A percentile compares a stretch with the other conserved stretches of the same genome.
Evolutionary conservation across 257 asterid species (phyloP).

Genomic region (Avicennia marina): DNA sequence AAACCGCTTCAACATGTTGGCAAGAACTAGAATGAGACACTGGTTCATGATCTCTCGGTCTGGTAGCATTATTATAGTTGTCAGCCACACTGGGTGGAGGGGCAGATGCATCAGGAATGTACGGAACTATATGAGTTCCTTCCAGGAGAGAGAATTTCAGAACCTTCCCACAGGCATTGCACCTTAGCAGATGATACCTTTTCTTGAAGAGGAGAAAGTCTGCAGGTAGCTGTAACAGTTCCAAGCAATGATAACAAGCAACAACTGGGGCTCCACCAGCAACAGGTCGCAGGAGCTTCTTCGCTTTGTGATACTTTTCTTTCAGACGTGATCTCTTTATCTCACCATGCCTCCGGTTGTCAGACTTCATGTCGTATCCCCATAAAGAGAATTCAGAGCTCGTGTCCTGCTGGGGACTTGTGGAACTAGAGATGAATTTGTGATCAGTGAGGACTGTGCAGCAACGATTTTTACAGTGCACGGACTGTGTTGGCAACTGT

Average conservation of each 20-base stretch:
- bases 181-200: constrained; percentile 59
- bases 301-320: constrained; percentile 37
- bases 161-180: constrained; percentile 56
- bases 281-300: constrained; percentile 55
- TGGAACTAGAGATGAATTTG: constrained; percentile 27
- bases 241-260: constrained; percentile 63
- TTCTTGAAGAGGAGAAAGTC: constrained; percentile 61
- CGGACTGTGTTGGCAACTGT: constrained; percentile 41
- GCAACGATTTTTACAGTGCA: constrained; percentile 20
- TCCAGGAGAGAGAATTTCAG: constrained; percentile 52
- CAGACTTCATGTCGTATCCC: constrained; percentile 36
- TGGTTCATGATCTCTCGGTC: constrained; percentile 24
- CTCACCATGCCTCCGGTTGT: constrained; percentile 34
- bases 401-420: constrained; percentile 47
- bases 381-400: constrained; percentile 40
- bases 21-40: constrained; percentile 22
- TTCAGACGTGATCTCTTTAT: constrained; percentile 29
- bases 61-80: constrained; percentile 15
- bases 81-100: constrained; percentile 69
- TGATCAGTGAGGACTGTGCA: constrained; percentile 15
- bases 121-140: constrained; percentile 52
- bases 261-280: constrained; percentile 83
- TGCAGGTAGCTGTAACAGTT: constrained; percentile 67
- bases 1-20: constrained; percentile 36
- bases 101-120: constrained; percentile 30